A percentile compares a stretch with the other conserved stretches of the same genome.
phyloP scores from a whole-genome alignment of 208 protist species.

The Trypanosoma caninum region DNA sequence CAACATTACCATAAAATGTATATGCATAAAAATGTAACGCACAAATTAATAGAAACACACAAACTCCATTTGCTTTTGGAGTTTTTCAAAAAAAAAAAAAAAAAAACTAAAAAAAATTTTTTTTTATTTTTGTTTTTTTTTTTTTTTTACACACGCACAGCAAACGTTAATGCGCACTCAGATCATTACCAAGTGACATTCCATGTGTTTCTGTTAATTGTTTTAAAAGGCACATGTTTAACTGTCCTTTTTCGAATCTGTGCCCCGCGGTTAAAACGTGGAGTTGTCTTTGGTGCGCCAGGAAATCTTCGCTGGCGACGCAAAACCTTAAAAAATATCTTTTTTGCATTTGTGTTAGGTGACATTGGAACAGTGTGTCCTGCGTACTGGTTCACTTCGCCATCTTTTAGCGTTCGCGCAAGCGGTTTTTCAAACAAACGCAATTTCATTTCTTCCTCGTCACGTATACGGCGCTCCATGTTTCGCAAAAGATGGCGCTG shows the following conservation, averaged over 20 bases:
- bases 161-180: neutral
- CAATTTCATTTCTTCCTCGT: constrained; percentile 42
- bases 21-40: too few species aligned
- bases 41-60: neutral
- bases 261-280: constrained; percentile 38
- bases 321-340: constrained; percentile 67
- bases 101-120: too few species aligned
- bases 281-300: constrained; percentile 44
- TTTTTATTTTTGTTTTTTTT: constrained; percentile 1
- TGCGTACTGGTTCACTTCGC: constrained; percentile 64
- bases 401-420: constrained; percentile 50
- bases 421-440: constrained; percentile 71
- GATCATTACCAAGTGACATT: constrained; percentile 77
- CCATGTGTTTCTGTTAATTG: constrained; percentile 75
- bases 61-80: neutral
- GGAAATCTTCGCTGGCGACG: constrained; percentile 57
- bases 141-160: neutral
- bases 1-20: too few species aligned
- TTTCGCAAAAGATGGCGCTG: constrained; percentile 64
- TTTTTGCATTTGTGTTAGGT: constrained; percentile 62
- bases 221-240: constrained; percentile 44
- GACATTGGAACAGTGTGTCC: constrained; percentile 76
- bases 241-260: constrained; percentile 12
- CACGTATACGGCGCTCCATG: constrained; percentile 47
- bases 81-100: neutral